Evolutionary conservation across 345 rosid genomes (phyloP), one percentile per base, ranked within the genome.

Genomic region (Schrenkiella parvula): DNA sequence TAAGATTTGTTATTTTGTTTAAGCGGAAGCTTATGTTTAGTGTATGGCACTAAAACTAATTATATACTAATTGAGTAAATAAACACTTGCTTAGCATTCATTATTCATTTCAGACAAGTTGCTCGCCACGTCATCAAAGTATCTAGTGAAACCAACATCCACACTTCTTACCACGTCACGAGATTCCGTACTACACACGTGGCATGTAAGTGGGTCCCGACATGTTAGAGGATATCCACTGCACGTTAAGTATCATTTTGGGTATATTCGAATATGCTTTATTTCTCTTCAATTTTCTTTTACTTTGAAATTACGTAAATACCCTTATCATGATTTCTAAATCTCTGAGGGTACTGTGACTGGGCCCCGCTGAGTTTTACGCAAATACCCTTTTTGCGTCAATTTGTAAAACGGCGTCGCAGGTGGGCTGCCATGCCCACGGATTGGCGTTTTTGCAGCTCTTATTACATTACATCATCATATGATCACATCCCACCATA

Each of bases 261-360:
- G 18, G 76, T 9, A 76, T 76, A 70, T 70, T 29, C 80, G 80
- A 76, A 76, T 76, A 76, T 76, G 80, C 80, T 57, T 25, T 59
- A 53, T 50, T 28, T 18, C 55, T 8, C 17, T 42, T n/a, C 68
- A 19, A 46, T 51, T 31, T 17, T 17, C 18, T 64, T 17, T 11
- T 9, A 31, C 2, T 1, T 6, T 0, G 15, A 6, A 69, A 35
- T 38, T 53, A 70, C 71, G 4, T 0, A 11, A 38, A 0, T 48
- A 21, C 48, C 80, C 80, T 44, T 48, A 1, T 3, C 2, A 3
- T 21, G 4, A 2, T 43, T 75, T 47, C 25, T 5, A 46, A 54
- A 18, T 37, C 8, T 14, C 31, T 26, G 28, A 26, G 0, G 43
- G 26, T 0, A 29, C 23, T 42, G 63, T 54, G 29, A 3, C 12